Evolutionary conservation across 2,329 filamentous ascomycete genomes (phyloP).

Genomic region (Passalora sequoiae): DNA sequence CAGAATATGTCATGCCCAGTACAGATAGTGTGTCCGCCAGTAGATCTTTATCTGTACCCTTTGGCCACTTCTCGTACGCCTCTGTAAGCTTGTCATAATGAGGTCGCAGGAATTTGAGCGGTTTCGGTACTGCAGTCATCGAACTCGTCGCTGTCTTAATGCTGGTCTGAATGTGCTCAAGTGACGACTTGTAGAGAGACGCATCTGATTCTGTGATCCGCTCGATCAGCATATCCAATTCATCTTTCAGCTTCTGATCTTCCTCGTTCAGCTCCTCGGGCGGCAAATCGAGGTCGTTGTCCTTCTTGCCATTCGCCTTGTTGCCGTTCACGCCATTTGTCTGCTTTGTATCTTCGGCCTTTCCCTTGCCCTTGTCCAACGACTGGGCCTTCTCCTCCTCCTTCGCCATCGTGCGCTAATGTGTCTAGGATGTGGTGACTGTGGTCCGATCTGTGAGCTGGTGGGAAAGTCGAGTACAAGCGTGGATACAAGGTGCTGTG

Average conservation of each 20-base stretch:
- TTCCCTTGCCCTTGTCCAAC: conserved; percentile 91
- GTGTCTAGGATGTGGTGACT: conserved; percentile 2
- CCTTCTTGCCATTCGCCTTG: conserved; percentile 64
- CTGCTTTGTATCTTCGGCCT: conserved; percentile 65
- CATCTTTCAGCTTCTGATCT: conserved; percentile 95
- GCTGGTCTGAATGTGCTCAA: conserved; percentile 95
- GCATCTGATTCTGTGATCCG: conserved; percentile 83
- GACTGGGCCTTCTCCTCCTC: conserved; percentile 80
- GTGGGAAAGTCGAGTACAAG: neutral
- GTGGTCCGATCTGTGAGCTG: neutral
- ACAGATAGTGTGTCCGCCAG: conserved; percentile 95
- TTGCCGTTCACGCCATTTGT: conserved; percentile 54
- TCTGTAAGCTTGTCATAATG: conserved; percentile 88
- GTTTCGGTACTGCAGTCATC: conserved; percentile 98
- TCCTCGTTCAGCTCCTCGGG: conserved; percentile 93
- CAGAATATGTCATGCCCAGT: conserved; percentile 94
- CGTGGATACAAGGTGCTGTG: neutral
- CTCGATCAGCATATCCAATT: conserved; percentile 97
- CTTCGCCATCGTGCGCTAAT: conserved; percentile 68
- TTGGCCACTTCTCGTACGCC: conserved; percentile 84
- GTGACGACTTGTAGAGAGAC: conserved; percentile 81
- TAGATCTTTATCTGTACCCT: conserved; percentile 76
- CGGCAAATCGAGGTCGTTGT: conserved; percentile 66
- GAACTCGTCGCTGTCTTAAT: conserved; percentile 99
- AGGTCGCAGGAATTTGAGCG: conserved; percentile 92